A percentile compares a stretch with the other conserved stretches of the same genome.
phyloP scores from a whole-genome alignment of 495 filamentous ascomycete species.

The Rhypophila decipiens region DNA sequence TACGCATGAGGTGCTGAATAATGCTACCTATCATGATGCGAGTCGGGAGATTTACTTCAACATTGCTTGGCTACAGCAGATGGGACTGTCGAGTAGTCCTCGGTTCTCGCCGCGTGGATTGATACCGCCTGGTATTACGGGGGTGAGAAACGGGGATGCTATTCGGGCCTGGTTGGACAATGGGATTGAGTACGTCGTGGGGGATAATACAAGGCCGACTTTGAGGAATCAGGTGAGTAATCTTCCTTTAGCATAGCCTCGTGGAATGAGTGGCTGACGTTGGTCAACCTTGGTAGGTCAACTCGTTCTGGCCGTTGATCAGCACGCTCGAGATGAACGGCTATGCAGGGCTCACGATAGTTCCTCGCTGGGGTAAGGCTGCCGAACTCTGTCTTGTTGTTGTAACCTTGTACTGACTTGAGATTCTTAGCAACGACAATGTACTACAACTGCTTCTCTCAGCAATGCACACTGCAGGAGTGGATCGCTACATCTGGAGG shows the following conservation, averaged over 20 bases:
- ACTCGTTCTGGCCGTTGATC: conserved; percentile 50
- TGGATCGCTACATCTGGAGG: conserved; percentile 56
- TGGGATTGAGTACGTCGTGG: conserved; percentile 54
- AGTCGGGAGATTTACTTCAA: conserved; percentile 55
- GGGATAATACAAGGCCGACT: conserved; percentile 54
- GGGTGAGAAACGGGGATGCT: conserved; percentile 59
- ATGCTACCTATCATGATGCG: conserved; percentile 54
- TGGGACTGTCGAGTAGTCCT: conserved; percentile 36
- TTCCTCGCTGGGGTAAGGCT: conserved; percentile 47
- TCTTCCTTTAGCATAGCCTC: background rate
- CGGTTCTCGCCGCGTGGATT: conserved; percentile 48
- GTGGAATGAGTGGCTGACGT: background rate
- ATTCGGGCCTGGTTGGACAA: conserved; percentile 53
- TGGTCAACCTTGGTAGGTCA: conserved; percentile 16
- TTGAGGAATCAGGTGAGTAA: conserved; percentile 35
- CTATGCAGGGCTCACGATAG: conserved; percentile 50
- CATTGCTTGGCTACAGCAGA: conserved; percentile 49
- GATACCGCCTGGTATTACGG: conserved; percentile 59
- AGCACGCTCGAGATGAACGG: conserved; percentile 46
- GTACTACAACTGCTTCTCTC: conserved; percentile 58
- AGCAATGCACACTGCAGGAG: conserved; percentile 49
- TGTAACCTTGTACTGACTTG: background rate
- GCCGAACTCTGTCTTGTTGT: background rate
- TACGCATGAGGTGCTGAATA: conserved; percentile 54
- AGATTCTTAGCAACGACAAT: conserved; percentile 43